Evolutionary conservation across 2,329 filamentous ascomycete genomes (phyloP).

Genomic region (Rhynchosporium agropyri): DNA sequence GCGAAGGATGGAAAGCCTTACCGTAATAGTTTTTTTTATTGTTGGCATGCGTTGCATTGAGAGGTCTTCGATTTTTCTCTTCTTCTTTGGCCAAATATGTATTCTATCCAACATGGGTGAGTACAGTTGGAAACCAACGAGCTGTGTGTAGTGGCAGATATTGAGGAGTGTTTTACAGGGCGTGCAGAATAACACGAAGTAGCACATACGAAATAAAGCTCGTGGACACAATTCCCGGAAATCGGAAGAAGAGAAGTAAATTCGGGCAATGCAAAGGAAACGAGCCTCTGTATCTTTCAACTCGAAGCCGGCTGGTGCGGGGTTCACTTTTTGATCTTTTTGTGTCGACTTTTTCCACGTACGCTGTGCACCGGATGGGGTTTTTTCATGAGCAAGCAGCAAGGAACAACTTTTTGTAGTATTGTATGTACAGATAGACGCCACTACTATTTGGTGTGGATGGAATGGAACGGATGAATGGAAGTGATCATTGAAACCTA

Average conservation of each 20-base stretch:
- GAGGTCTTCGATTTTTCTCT: conserved; percentile 23
- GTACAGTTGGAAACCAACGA: not conserved
- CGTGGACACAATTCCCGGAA: conserved; percentile 10
- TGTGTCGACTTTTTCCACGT: conserved; percentile 18
- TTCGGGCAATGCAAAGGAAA: not conserved
- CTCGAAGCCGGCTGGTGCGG: conserved; percentile 25
- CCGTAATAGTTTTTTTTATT: conserved; percentile 27
- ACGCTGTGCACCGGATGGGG: conserved; percentile 16
- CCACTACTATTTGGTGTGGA: too few relatives aligned
- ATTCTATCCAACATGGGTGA: not conserved
- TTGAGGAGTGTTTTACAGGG: not conserved
- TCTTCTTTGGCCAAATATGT: not conserved
- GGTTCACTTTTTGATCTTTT: conserved; percentile 18
- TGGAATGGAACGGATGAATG: too few relatives aligned
- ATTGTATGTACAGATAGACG: too few relatives aligned
- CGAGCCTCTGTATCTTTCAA: not conserved
- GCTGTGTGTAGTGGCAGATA: too few relatives aligned
- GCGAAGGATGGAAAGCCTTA: conserved; percentile 21
- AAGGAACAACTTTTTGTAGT: too few relatives aligned
- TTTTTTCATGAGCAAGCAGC: too few relatives aligned
- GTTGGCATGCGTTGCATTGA: conserved; percentile 34
- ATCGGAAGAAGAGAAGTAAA: not conserved
- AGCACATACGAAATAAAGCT: conserved; percentile 27
- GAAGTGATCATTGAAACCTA: too few relatives aligned
- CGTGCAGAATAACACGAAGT: conserved; percentile 26